Evolutionary conservation across 2,329 filamentous ascomycete genomes (phyloP).

Genomic region (Alternaria consortialis): DNA sequence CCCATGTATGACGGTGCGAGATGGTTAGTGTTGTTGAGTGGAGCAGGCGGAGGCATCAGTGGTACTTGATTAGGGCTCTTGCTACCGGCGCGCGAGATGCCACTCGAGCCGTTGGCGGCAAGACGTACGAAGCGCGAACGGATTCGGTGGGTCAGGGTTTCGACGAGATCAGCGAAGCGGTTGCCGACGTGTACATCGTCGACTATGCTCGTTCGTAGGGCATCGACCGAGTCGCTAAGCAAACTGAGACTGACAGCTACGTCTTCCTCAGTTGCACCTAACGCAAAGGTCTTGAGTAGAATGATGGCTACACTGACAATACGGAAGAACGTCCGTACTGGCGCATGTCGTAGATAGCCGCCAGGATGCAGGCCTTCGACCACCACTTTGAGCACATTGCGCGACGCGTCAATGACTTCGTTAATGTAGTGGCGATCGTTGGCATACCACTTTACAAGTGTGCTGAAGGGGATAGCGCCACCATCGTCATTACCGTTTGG

Average conservation of each 20-base stretch:
- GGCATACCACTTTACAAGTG: slow-evolving; percentile 61
- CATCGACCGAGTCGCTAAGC: slow-evolving; percentile 77
- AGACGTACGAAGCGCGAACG: slow-evolving; percentile 74
- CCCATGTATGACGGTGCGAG: slow-evolving; percentile 28
- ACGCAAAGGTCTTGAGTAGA: slow-evolving; percentile 81
- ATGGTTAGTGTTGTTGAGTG: slow-evolving; percentile 25
- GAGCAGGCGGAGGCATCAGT: slow-evolving; percentile 44
- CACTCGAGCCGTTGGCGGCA: slow-evolving; percentile 56
- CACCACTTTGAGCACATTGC: slow-evolving; percentile 78
- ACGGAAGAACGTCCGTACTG: slow-evolving; percentile 84
- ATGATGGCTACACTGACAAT: slow-evolving; percentile 89
- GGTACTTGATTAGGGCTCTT: slow-evolving; percentile 41
- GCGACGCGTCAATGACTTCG: slow-evolving; percentile 78
- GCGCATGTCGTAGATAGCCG: slow-evolving; percentile 81
- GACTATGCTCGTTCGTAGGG: slow-evolving; percentile 79
- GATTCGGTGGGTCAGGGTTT: slow-evolving; percentile 77
- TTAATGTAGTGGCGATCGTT: slow-evolving; percentile 69
- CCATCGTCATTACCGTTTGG: slow-evolving; percentile 44
- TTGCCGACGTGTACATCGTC: slow-evolving; percentile 88
- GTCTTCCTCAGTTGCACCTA: slow-evolving; percentile 80
- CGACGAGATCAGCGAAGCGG: slow-evolving; percentile 82
- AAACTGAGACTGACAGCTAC: slow-evolving; percentile 78
- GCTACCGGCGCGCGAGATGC: slow-evolving; percentile 51
- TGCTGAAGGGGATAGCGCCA: slow-evolving; percentile 56
- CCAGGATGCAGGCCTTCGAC: slow-evolving; percentile 78